Evolutionary conservation across 2,329 filamentous ascomycete genomes (phyloP), one percentile per base, ranked within the genome.

Genomic region (Hypoxylon sp.): DNA sequence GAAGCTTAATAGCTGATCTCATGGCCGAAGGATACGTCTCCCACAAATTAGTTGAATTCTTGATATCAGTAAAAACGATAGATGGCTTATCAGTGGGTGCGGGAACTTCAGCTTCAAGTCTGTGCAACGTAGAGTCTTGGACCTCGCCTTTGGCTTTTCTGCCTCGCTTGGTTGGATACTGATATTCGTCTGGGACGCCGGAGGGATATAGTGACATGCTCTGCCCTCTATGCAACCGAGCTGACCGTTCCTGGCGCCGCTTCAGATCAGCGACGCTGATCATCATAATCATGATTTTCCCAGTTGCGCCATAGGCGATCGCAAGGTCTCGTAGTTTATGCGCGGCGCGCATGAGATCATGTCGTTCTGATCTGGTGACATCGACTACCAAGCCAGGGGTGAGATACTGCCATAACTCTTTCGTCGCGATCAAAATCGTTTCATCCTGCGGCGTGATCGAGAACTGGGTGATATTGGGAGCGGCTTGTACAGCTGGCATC

Each of bases 211-310:
- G 88, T 13, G 93, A 94, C 86, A 97, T 91, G 82, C 92, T 97
- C 75, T 94, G 90, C 44, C 93, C 93, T 62, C 93, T 88, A 79
- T 92, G 86, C 68, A 88, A 82, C 83, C 81, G 91, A 80, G 77
- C 76, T 59, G 91, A 92, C 71, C 92, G 89, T 78, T 97, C 92
- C 64, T 86, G 84, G 70, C 94, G 89, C 77, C 93, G 92, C 82
- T 97, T 95, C 60, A 99, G 84, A 77, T 98, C 95, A 61, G 92
- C 91, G 40, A 99, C 92, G 61, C 95, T 95, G 61, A 99, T 90
- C 85, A 99, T 93, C 95, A 98, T 98, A 49, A 99, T 94, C 95
- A 98, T 98, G 71, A 98, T 93, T 82, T 99, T 99, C 77, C 91
- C 92, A 1, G 91, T 95, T 11, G 95, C 93, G 59, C 96, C 96